Conservation (phyloP, 257 asterid species). For the Anisodus acutangulus region DNA sequence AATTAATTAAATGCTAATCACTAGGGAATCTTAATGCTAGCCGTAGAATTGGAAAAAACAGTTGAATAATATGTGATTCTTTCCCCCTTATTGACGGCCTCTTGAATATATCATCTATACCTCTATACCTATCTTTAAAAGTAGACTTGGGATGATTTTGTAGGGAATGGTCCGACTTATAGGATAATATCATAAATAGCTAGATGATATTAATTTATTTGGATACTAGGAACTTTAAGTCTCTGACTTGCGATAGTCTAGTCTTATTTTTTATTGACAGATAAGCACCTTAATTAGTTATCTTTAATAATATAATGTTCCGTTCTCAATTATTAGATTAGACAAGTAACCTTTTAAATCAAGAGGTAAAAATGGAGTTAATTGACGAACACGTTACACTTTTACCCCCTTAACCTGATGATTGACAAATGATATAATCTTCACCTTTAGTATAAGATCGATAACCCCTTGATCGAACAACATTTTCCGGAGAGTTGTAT, state of each 20-base stretch:
- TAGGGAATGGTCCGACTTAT: constrained; percentile 8
- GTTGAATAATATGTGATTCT: neutral
- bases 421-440: no score
- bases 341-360: no score
- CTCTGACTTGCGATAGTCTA: neutral
- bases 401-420: no score
- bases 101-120: neutral
- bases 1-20: constrained; percentile 18
- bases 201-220: neutral
- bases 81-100: neutral
- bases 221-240: neutral
- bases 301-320: no score
- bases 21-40: constrained; percentile 17
- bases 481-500: no score
- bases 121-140: neutral
- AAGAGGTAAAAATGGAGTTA: no score
- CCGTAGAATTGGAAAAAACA: neutral
- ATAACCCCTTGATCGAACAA: no score
- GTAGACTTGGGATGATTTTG: neutral
- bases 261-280: neutral
- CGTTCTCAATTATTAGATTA: no score
- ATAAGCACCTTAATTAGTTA: no score
- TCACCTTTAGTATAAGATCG: no score
- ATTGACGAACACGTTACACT: no score
- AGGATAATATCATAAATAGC: neutral